phyloP scores from a whole-genome alignment of 257 asterid genomes.

The Penstemon eatonii region DNA sequence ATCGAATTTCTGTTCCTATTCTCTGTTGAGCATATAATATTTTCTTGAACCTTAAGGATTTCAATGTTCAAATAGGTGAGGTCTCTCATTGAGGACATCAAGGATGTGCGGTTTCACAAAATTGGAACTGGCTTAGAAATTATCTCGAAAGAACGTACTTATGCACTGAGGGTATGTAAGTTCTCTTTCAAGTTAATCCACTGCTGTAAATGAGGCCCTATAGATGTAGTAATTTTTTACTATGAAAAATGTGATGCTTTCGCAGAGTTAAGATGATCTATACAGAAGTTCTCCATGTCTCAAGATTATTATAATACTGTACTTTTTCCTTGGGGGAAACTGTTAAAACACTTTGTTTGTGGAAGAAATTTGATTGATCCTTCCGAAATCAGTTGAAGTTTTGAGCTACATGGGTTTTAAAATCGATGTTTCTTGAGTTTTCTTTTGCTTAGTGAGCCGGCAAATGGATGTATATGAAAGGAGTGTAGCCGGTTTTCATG shows the following conservation, averaged over 20 bases:
- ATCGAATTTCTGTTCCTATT: not conserved
- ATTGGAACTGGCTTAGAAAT: slow-evolving; percentile 85
- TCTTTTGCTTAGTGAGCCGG: no score
- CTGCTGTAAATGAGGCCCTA: slow-evolving; percentile 13
- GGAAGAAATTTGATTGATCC: slow-evolving; percentile 10
- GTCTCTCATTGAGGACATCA: slow-evolving; percentile 93
- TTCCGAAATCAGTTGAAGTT: slow-evolving; percentile 4
- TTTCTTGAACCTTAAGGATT: slow-evolving; percentile 25
- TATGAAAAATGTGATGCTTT: not conserved
- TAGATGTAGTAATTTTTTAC: not conserved
- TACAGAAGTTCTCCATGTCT: not conserved
- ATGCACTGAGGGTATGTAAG: slow-evolving; percentile 66
- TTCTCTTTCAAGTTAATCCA: slow-evolving; percentile 19
- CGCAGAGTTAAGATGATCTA: not conserved
- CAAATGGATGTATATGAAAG: no score
- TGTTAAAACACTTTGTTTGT: not conserved
- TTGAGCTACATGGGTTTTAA: not conserved
- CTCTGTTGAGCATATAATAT: slow-evolving; percentile 1
- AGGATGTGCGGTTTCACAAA: slow-evolving; percentile 92
- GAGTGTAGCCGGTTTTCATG: no score
- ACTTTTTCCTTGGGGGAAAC: not conserved
- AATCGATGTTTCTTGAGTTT: not conserved
- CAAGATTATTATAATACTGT: not conserved
- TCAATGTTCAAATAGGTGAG: slow-evolving; percentile 52
- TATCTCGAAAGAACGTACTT: slow-evolving; percentile 68